A percentile compares a stretch with the other conserved stretches of the same genome.
Conservation (phyloP, 768 basidiomycete genomes). For the Leucosporidium yakuticum region DNA sequence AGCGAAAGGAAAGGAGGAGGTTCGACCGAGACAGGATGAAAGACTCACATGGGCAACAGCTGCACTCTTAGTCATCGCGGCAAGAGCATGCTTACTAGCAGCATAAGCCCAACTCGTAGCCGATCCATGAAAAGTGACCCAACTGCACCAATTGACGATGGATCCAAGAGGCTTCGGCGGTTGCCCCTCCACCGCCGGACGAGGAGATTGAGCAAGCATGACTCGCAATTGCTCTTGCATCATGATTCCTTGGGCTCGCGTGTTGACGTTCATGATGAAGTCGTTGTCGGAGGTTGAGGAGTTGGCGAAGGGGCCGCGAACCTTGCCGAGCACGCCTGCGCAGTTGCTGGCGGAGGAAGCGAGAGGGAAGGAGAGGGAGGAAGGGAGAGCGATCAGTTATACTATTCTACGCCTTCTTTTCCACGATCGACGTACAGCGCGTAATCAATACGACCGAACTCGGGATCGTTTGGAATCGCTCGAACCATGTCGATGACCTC, state of each 20-base stretch:
- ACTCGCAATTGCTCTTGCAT: slow-evolving; percentile 1
- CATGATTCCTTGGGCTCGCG: neutral
- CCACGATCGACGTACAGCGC: neutral
- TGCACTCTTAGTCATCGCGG: slow-evolving; percentile 10
- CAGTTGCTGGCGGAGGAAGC: neutral
- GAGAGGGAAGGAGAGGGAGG: too few species aligned
- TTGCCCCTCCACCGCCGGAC: neutral
- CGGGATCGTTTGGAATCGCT: slow-evolving; percentile 2
- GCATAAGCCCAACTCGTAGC: neutral
- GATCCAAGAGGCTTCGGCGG: neutral
- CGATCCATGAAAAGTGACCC: neutral
- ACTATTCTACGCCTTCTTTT: neutral
- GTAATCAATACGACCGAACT: slow-evolving; percentile 6
- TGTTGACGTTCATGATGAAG: slow-evolving; percentile 3
- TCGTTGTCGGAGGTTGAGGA: neutral
- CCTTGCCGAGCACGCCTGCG: slow-evolving; percentile 3
- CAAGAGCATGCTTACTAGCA: slow-evolving; percentile 7
- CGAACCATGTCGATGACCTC: slow-evolving; percentile 5
- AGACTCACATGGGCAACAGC: neutral
- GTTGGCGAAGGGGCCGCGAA: neutral
- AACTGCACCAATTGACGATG: neutral
- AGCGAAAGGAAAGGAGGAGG: too few species aligned
- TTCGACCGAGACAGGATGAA: too few species aligned
- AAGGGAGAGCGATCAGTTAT: neutral
- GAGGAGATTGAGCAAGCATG: slow-evolving; percentile 2